Evolutionary conservation across 257 asterid species (phyloP).

Genomic region (Eucommia ulmoides): DNA sequence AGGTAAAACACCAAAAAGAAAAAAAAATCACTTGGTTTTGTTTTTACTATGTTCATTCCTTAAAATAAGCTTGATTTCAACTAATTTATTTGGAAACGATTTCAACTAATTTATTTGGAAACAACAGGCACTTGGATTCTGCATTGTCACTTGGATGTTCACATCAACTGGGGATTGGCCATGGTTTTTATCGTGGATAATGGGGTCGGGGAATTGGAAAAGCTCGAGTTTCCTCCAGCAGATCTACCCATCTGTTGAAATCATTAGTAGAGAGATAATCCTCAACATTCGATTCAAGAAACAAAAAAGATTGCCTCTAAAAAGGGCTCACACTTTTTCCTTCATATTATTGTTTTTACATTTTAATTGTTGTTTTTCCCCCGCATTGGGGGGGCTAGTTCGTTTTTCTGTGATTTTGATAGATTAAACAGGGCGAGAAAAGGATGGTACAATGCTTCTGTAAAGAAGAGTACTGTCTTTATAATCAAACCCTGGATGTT

Average conservation of each 20-base stretch:
- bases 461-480: background rate
- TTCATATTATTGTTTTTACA: too few species aligned
- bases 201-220: conserved; percentile 48
- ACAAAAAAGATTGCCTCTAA: background rate
- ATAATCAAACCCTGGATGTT: background rate
- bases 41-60: background rate
- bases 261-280: conserved; percentile 6
- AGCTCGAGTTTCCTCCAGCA: conserved; percentile 48
- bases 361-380: background rate
- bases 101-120: background rate
- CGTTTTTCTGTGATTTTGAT: background rate
- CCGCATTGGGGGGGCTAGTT: background rate
- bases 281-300: background rate
- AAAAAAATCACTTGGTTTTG: background rate
- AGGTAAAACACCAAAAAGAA: conserved; percentile 38
- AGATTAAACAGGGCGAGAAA: background rate
- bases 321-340: background rate
- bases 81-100: too few species aligned
- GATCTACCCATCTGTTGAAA: conserved; percentile 57
- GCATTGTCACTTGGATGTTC: conserved; percentile 95
- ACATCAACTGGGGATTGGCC: conserved; percentile 74
- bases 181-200: conserved; percentile 69
- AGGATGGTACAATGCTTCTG: background rate
- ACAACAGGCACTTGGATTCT: conserved; percentile 67
- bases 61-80: too few species aligned